Evolutionary conservation across 2,329 filamentous ascomycete genomes (phyloP), one percentile per base, ranked within the genome.

Genomic region (Cladosporium phlei): DNA sequence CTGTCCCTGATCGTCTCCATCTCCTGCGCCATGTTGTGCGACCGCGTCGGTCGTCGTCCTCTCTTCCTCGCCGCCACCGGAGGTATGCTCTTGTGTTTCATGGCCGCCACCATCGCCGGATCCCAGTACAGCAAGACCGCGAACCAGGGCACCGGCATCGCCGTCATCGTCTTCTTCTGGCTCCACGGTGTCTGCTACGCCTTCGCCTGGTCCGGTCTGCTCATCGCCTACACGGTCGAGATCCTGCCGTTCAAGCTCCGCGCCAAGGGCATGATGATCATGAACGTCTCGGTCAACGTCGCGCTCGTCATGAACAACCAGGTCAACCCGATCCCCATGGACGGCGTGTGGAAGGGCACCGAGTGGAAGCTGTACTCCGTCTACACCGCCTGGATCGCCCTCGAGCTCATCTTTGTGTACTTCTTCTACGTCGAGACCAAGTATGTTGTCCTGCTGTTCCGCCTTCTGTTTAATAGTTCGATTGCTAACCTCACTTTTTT

Each of bases 351-450:
- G 49, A 44, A 46, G 39, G 46, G 46, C 35, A 66, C 83, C 35
- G 75, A 82, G 64, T 83, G 79, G 77, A 75, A 83, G 64, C 77
- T 84, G 47, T 83, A 80, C 72, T 70, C 82, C 35, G 80, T 82
- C 66, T 84, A 83, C 65, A 79, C 78, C 17, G 69, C 72, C 46
- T 83, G 80, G 80, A 76, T 83, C 59, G 68, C 75, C 37, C 63
- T 74, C 58, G 78, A 83, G 63, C 67, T 83, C 35, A 51, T 77
- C 37, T 82, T 83, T 55, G 79, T 84, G 27, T 82, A 75, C 65
- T 80, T 80, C 69, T 76, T 83, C 63, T 83, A 82, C 61, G 75
- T 83, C 47, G 83, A 88, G 69, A 54, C 52, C 29, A 44, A 44
- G 40, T 49, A 49, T 34, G 42, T 45, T 11, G 3, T 11, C n/a